Evolutionary conservation across 2,329 filamentous ascomycete species (phyloP).

Genomic region (Penicillium sp.): DNA sequence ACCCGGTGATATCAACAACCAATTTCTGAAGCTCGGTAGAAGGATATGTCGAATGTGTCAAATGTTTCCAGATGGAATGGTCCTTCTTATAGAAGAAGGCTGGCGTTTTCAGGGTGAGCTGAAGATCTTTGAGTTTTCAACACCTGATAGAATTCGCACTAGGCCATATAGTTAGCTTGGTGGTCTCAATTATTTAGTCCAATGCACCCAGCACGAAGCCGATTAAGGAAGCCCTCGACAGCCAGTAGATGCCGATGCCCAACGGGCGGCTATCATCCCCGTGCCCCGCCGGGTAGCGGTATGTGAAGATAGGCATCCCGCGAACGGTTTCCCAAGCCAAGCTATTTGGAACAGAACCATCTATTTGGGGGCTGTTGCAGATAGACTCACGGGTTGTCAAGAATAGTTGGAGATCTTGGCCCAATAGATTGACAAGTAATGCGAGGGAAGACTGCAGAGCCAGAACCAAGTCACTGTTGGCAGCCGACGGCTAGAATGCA

Average conservation of each 20-base stretch:
- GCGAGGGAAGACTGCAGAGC: conserved; percentile 19
- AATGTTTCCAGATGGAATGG: not conserved
- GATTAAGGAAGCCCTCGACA: not conserved
- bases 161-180: conserved; percentile 8
- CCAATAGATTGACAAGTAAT: conserved; percentile 5
- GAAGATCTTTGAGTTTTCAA: not conserved
- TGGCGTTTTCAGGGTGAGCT: not conserved
- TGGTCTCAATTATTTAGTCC: not conserved
- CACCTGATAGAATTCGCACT: not conserved
- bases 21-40: not conserved
- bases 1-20: not conserved
- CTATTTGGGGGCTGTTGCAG: not conserved
- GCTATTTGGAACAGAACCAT: conserved; percentile 17
- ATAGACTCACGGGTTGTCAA: conserved; percentile 13
- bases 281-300: conserved; percentile 11
- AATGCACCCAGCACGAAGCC: not conserved
- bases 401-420: not conserved
- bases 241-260: not conserved
- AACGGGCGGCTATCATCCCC: conserved; percentile 9
- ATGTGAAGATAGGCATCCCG: conserved; percentile 9
- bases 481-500: conserved; percentile 21
- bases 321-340: conserved; percentile 15
- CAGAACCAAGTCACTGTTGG: conserved; percentile 11
- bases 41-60: not conserved
- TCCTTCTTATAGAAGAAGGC: conserved; percentile 15